These are phyloP conservation scores for Drechslerella stenobrocha DNA, from an alignment of 2,329 filamentous ascomycete genomes.

Conservation along the genomic window DNA sequence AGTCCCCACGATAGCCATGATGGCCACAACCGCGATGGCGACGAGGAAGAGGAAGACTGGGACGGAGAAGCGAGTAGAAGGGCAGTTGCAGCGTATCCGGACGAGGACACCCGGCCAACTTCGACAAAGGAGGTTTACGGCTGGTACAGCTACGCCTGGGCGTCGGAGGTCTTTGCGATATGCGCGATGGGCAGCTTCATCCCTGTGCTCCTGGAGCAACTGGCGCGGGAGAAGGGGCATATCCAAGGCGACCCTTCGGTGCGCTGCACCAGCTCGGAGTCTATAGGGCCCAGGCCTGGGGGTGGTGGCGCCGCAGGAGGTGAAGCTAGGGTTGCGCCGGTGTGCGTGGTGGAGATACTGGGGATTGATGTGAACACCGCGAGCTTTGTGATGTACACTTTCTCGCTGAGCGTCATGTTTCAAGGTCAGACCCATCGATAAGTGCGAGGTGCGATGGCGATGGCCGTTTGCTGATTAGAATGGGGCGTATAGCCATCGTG, in stretches of 20 bases:
- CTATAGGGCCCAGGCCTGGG: too few relatives aligned
- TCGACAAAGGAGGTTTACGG: conserved; percentile 83
- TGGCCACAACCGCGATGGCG: conserved; percentile 22
- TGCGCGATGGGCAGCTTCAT: conserved; percentile 91
- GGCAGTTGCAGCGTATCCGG: conserved; percentile 66
- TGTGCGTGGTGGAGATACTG: conserved; percentile 81
- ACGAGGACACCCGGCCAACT: conserved; percentile 86
- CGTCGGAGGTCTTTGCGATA: conserved; percentile 93
- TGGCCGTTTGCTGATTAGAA: too few relatives aligned
- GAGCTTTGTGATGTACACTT: conserved; percentile 98
- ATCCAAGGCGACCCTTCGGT: conserved; percentile 74
- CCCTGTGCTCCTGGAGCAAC: conserved; percentile 88
- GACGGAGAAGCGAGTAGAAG: conserved; percentile 8
- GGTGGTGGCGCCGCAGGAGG: conserved; percentile 23
- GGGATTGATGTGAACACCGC: conserved; percentile 91
- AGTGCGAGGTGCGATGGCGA: too few relatives aligned
- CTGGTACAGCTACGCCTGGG: conserved; percentile 97
- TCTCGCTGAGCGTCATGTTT: conserved; percentile 75
- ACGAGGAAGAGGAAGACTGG: conserved; percentile 15
- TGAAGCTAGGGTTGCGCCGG: too few relatives aligned
- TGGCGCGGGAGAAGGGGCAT: conserved; percentile 89
- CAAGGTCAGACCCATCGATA: conserved; percentile 30
- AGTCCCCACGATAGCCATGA: conserved; percentile 20
- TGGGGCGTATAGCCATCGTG: conserved; percentile 64
- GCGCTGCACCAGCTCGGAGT: conserved; percentile 63